These are phyloP conservation scores for Moesziomyces antarcticus DNA, from an alignment of 1,284 basidiomycete genomes.

Conservation along the genomic window DNA sequence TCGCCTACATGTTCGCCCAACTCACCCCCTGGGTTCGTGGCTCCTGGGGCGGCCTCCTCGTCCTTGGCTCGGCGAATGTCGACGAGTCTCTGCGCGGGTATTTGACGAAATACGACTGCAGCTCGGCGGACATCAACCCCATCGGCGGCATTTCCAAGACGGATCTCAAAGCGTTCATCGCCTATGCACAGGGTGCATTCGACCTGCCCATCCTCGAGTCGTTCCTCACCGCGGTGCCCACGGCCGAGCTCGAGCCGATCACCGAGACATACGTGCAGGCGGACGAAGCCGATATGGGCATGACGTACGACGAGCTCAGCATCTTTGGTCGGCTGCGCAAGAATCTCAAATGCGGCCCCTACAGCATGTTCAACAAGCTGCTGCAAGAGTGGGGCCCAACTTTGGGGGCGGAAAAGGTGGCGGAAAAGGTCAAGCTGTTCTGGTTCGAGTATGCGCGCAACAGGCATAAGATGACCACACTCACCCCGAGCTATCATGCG, in stretches of 20 bases:
- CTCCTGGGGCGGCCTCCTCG: slow-evolving; percentile 84
- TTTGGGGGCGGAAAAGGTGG: slow-evolving; percentile 75
- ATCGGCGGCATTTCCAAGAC: slow-evolving; percentile 98
- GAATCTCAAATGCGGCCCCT: slow-evolving; percentile 95
- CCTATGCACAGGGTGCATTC: slow-evolving; percentile 81
- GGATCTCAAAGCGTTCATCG: slow-evolving; percentile 95
- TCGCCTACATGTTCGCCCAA: slow-evolving; percentile 97
- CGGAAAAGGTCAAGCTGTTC: slow-evolving; percentile 96
- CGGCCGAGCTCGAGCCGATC: slow-evolving; percentile 95
- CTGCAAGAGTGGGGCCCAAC: slow-evolving; percentile 85
- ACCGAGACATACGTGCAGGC: slow-evolving; percentile 92
- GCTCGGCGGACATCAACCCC: slow-evolving; percentile 89
- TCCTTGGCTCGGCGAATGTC: slow-evolving; percentile 95
- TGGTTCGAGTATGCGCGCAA: slow-evolving; percentile 97
- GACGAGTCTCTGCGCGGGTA: slow-evolving; percentile 98
- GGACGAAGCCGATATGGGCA: slow-evolving; percentile 92
- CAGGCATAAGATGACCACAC: slow-evolving; percentile 98
- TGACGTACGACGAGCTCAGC: slow-evolving; percentile 98
- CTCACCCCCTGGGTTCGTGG: slow-evolving; percentile 92
- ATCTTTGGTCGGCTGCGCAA: slow-evolving; percentile 93
- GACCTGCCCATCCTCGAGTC: slow-evolving; percentile 82
- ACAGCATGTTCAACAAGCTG: slow-evolving; percentile 94
- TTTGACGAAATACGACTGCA: slow-evolving; percentile 93
- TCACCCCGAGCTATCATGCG: slow-evolving; percentile 96
- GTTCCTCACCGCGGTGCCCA: slow-evolving; percentile 90